A percentile compares a stretch with the other conserved stretches of the same genome.
Evolutionary conservation across 495 filamentous ascomycete genomes (phyloP).

Genomic region (Collariella sp.): DNA sequence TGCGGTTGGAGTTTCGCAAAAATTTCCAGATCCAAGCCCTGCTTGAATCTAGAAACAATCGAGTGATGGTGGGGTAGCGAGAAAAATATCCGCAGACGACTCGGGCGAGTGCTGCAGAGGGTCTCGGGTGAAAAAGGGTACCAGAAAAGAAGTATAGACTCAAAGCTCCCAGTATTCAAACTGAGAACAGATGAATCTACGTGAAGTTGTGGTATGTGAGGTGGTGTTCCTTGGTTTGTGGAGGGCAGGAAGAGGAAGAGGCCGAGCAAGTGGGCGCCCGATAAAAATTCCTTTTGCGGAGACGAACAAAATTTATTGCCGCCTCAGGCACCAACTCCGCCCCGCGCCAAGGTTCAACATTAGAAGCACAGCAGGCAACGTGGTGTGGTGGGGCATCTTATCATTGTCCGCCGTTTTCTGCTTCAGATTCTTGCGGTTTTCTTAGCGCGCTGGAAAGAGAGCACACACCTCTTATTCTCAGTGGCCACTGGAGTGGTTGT

Average conservation of each 20-base stretch:
- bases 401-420: background rate
- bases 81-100: constrained; percentile 35
- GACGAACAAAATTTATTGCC: constrained; percentile 15
- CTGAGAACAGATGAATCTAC: constrained; percentile 41
- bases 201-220: constrained; percentile 20
- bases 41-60: constrained; percentile 48
- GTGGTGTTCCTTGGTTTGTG: constrained; percentile 24
- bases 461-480: too few relatives aligned
- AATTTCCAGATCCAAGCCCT: constrained; percentile 62
- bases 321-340: constrained; percentile 27
- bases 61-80: constrained; percentile 38
- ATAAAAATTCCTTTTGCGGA: constrained; percentile 27
- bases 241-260: constrained; percentile 27
- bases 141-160: constrained; percentile 35
- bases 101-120: constrained; percentile 28
- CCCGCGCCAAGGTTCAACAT: background rate
- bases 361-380: background rate
- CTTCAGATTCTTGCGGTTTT: too few relatives aligned
- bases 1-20: constrained; percentile 49
- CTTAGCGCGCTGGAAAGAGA: too few relatives aligned
- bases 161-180: constrained; percentile 28
- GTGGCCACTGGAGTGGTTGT: too few relatives aligned
- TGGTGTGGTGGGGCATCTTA: constrained; percentile 16
- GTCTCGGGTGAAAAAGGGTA: constrained; percentile 32
- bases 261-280: constrained; percentile 8